Percentiles rank a stretch among this genome's conserved stretches.
These are phyloP conservation scores for Aurifilum marmelostoma DNA, from an alignment of 2,329 filamentous ascomycete species.

Conservation along the genomic window DNA sequence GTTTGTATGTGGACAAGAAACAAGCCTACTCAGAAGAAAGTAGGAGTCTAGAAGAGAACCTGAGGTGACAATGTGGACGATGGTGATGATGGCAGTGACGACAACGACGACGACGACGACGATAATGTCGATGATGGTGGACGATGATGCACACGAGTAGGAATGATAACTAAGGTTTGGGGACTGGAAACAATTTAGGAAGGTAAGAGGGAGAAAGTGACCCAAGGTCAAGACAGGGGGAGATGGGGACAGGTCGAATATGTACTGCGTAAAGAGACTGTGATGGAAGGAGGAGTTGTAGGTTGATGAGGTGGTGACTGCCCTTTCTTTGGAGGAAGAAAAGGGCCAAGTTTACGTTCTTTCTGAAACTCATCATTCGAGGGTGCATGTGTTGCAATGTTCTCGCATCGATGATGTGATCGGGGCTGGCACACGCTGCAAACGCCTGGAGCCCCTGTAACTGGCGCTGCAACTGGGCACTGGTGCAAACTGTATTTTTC, in stretches of 20 bases:
- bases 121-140: neutral
- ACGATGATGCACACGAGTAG: neutral
- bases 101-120: neutral
- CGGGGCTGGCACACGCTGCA: neutral
- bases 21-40: neutral
- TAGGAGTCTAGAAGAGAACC: neutral
- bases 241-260: constrained; percentile 13
- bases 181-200: constrained; percentile 16
- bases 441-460: no score
- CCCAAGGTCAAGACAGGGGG: constrained; percentile 7
- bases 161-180: neutral
- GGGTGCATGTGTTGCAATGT: constrained; percentile 3
- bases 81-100: neutral
- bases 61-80: neutral
- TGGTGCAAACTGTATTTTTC: neutral
- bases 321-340: no score
- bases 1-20: neutral
- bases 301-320: no score
- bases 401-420: constrained; percentile 13
- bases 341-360: neutral
- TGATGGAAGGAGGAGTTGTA: neutral
- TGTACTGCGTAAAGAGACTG: neutral
- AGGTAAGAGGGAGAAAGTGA: constrained; percentile 10
- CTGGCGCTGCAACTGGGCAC: neutral
- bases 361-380: constrained; percentile 12